These are phyloP conservation scores for Passiflora organensis DNA, from an alignment of 345 rosid genomes.

Conservation along the genomic window DNA sequence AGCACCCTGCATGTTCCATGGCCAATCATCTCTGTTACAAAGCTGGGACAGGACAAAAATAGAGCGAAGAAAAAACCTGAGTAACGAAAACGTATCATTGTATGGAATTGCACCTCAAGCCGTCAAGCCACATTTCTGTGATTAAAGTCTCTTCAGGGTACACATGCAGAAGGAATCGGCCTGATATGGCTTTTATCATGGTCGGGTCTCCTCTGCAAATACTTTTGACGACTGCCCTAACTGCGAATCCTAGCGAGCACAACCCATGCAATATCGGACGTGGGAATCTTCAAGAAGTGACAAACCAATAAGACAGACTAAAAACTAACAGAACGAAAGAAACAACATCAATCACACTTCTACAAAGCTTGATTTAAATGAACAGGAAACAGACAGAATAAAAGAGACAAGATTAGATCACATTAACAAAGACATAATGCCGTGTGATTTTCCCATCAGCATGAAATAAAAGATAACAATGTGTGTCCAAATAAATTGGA, in stretches of 20 bases:
- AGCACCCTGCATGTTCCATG: constrained; percentile 48
- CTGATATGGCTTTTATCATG: constrained; percentile 53
- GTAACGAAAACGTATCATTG: too few relatives aligned
- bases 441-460: too few relatives aligned
- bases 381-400: too few relatives aligned
- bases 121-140: constrained; percentile 85
- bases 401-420: too few relatives aligned
- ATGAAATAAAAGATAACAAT: too few relatives aligned
- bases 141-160: constrained; percentile 79
- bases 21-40: constrained; percentile 7
- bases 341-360: too few relatives aligned
- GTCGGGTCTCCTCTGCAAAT: constrained; percentile 66
- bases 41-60: neutral
- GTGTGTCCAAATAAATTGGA: too few relatives aligned
- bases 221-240: constrained; percentile 71
- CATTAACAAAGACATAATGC: too few relatives aligned
- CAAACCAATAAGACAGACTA: too few relatives aligned
- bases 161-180: constrained; percentile 71
- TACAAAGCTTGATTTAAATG: too few relatives aligned
- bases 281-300: constrained; percentile 46
- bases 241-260: constrained; percentile 78
- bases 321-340: too few relatives aligned
- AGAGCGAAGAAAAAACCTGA: neutral
- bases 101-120: constrained; percentile 44
- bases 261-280: constrained; percentile 86